Base-by-base conservation (phyloP, 2,329 filamentous ascomycete species). In the Ambrosiella cleistominuta region DNA sequence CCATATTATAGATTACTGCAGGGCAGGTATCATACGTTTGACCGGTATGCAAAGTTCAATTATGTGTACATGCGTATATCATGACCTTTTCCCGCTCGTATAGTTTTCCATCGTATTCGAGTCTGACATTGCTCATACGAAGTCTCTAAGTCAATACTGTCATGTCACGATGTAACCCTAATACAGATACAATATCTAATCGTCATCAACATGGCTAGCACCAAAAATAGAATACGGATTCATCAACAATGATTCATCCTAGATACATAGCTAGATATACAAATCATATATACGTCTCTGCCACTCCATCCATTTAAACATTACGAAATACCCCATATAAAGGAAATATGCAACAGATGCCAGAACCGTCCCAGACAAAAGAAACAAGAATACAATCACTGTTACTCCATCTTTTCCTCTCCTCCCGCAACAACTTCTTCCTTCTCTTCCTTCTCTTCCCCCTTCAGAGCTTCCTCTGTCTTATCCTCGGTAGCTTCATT, bases 251-350 rank as follows among this genome's bases (percentile, higher is more conserved):
- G 13, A 47, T 58, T 45, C 35, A 50, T 42, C 17, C 15, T 52
- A 56, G 44, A 56, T 53, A 57, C 44, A 57, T 56, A 51, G 35
- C 47, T 51, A 51, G 47, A 51, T 51, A 51, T 51, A 51, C 47
- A 51, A 51, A 11, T 51, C 47, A 27, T 47, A 57, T 47, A 50
- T 38, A 54, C 55, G 47, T 38, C 44, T 36, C 47, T 42, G 9
- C 39, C 39, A 11, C 39, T 42, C n/a, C 39, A 11, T 27, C 47
- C 19, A 51, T 51, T 51, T 51, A 51, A 51, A 51, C 47, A 51
- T 51, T 51, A 51, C 17, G 47, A 51, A 55, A 54, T 50, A n/a
- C 35, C 47, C 57, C 45, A 56, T 58, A n/a, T 47, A 54, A 56
- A 51, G 35, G 55, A n/a, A 54, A 57, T 37, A 58, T 44, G 38